Evolutionary conservation across 2,329 filamentous ascomycete genomes (phyloP).

Genomic region (Aspergillus alliaceus): DNA sequence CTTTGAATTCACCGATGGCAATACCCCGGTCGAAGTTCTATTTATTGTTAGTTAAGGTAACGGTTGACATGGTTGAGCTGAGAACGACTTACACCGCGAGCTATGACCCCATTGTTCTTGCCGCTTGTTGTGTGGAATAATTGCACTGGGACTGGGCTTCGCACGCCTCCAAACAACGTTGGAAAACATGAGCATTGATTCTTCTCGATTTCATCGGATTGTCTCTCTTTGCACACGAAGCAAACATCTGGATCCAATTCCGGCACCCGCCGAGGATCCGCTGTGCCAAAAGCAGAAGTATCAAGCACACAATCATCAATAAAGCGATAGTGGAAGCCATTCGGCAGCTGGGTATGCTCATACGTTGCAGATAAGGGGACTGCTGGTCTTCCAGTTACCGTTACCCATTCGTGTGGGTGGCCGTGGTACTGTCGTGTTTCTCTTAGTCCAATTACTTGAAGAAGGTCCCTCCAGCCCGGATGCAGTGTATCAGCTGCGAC

Average conservation of each 20-base stretch:
- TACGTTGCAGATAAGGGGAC: constrained; percentile 22
- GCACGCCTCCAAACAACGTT: constrained; percentile 50
- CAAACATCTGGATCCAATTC: constrained; percentile 40
- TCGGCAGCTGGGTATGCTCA: constrained; percentile 15
- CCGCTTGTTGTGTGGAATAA: constrained; percentile 54
- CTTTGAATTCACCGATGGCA: constrained; percentile 58
- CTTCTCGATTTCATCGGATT: constrained; percentile 50
- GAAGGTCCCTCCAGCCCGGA: constrained; percentile 54
- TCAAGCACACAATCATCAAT: constrained; percentile 52
- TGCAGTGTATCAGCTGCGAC: constrained; percentile 55
- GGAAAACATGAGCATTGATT: constrained; percentile 58
- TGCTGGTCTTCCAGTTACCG: constrained; percentile 5
- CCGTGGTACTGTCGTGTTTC: constrained; percentile 18
- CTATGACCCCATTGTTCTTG: constrained; percentile 54
- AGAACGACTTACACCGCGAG: constrained; percentile 21
- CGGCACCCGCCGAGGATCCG: constrained; percentile 50
- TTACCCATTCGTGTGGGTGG: constrained; percentile 29
- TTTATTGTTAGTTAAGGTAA: not conserved
- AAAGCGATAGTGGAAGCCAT: constrained; percentile 23
- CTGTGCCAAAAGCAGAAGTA: constrained; percentile 48
- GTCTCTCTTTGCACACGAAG: constrained; percentile 47
- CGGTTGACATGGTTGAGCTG: not conserved
- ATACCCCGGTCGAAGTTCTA: constrained; percentile 53
- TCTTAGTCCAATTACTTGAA: constrained; percentile 22
- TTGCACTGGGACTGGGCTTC: constrained; percentile 48